These are phyloP conservation scores for Cryptomeria japonica DNA, from an alignment of 75 land plant species.

Conservation along the genomic window DNA sequence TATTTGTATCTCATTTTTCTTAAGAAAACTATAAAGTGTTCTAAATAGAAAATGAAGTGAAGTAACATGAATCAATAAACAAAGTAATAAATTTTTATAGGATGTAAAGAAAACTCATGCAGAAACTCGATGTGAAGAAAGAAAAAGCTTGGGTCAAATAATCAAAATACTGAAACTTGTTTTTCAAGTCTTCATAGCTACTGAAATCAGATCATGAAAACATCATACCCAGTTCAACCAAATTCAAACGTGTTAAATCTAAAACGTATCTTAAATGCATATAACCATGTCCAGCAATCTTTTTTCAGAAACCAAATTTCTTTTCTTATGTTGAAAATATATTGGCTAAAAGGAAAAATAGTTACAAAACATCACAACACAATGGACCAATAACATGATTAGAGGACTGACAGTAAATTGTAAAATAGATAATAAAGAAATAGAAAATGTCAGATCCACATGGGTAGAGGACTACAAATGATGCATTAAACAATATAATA, in stretches of 20 bases:
- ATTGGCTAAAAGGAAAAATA: no score
- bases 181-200: not conserved
- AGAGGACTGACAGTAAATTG: no score
- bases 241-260: not conserved
- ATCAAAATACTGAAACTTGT: not conserved
- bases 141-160: not conserved
- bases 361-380: no score
- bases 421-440: no score
- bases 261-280: not conserved
- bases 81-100: not conserved
- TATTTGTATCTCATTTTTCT: not conserved
- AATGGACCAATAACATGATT: no score
- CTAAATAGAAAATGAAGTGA: not conserved
- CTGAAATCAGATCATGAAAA: not conserved
- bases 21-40: not conserved
- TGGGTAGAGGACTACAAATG: no score
- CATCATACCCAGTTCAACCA: not conserved
- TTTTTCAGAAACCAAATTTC: not conserved
- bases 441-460: no score
- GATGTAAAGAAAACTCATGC: not conserved
- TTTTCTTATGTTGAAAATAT: no score
- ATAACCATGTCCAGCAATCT: not conserved
- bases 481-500: no score
- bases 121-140: not conserved
- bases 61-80: not conserved